phyloP scores from a whole-genome alignment of 1,139 yeast genomes.

The Hemisphaericaspora xylanilytica region DNA sequence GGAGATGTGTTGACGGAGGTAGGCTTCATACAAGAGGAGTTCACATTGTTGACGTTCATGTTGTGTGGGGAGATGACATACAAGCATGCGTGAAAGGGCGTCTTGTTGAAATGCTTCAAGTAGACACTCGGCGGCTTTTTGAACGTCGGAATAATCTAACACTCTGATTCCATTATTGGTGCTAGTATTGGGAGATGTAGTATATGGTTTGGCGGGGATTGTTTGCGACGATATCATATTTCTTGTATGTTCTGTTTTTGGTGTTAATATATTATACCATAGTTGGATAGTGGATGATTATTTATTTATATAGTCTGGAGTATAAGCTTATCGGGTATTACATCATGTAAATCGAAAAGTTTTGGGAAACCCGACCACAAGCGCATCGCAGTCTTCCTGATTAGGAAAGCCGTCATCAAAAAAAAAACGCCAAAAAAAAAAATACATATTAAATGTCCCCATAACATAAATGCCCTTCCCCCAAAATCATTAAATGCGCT shows the following conservation, averaged over 20 bases:
- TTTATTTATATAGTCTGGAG: too few relatives aligned
- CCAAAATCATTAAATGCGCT: too few relatives aligned
- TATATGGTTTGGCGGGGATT: not conserved
- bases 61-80: slow-evolving; percentile 40
- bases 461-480: too few relatives aligned
- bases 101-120: slow-evolving; percentile 52
- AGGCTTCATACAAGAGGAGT: slow-evolving; percentile 51
- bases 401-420: too few relatives aligned
- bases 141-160: slow-evolving; percentile 43
- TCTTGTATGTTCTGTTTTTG: not conserved
- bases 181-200: not conserved
- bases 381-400: too few relatives aligned
- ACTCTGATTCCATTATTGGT: not conserved
- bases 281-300: too few relatives aligned
- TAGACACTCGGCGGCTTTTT: slow-evolving; percentile 55
- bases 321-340: too few relatives aligned
- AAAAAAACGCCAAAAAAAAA: too few relatives aligned
- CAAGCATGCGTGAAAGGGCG: slow-evolving; percentile 48
- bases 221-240: slow-evolving; percentile 2
- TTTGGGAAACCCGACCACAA: too few relatives aligned
- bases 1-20: slow-evolving; percentile 54
- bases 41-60: slow-evolving; percentile 42
- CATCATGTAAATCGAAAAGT: too few relatives aligned
- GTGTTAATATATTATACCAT: too few relatives aligned
- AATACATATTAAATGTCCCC: too few relatives aligned